Evolutionary conservation across 2,329 filamentous ascomycete genomes (phyloP).

Genomic region (Trichoderma arundinaceum): DNA sequence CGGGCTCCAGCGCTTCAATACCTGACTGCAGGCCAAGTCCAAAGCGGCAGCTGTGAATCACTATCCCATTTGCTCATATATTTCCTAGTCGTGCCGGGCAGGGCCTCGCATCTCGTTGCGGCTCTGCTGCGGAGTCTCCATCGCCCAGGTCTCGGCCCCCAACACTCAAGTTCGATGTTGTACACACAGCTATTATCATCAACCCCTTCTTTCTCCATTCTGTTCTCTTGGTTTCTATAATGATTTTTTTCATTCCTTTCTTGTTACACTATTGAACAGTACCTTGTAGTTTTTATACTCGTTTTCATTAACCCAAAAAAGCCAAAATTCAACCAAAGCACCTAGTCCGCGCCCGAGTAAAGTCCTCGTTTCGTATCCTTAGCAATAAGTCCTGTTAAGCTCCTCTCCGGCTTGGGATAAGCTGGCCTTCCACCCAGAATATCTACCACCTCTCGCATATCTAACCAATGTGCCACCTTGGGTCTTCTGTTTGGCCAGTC

Average conservation of each 20-base stretch:
- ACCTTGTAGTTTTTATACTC: constrained; percentile 6
- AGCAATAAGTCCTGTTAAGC: constrained; percentile 58
- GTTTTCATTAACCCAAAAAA: not conserved
- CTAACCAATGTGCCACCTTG: constrained; percentile 83
- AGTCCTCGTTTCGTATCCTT: constrained; percentile 67
- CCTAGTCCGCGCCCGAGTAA: constrained; percentile 24
- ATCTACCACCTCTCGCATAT: constrained; percentile 80
- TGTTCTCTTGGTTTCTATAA: not conserved
- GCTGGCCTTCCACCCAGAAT: constrained; percentile 75
- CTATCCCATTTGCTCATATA: constrained; percentile 17
- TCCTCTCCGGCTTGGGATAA: constrained; percentile 56
- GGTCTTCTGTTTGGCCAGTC: constrained; percentile 93
- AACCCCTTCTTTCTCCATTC: not conserved
- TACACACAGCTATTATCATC: not conserved
- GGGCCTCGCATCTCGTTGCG: not conserved
- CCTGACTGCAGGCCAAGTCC: constrained; percentile 15
- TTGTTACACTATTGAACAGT: not conserved
- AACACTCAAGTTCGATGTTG: not conserved
- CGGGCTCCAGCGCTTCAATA: not conserved
- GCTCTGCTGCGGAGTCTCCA: constrained; percentile 9
- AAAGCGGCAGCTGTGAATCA: not conserved
- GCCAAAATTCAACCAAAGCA: not conserved
- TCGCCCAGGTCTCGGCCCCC: not conserved
- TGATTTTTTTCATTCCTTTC: not conserved
- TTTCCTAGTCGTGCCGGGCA: constrained; percentile 5